These are phyloP conservation scores for Fermentozyma sake DNA, from an alignment of 1,139 yeast species.

Conservation along the genomic window DNA sequence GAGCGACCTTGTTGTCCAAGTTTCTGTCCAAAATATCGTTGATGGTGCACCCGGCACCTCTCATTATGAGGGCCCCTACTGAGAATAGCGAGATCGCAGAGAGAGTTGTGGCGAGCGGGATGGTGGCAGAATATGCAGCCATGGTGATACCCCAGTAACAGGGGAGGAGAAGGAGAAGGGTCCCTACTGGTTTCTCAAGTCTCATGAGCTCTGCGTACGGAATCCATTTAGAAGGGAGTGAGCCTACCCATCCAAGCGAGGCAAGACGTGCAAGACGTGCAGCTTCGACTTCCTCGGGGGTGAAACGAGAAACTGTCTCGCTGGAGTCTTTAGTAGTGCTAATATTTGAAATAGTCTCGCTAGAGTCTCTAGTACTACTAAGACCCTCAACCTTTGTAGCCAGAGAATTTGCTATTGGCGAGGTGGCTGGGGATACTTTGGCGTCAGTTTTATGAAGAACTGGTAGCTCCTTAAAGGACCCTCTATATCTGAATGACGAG, in stretches of 20 bases:
- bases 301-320: conserved; percentile 26
- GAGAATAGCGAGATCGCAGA: conserved; percentile 66
- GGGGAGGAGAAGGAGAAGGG: conserved; percentile 77
- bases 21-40: conserved; percentile 85
- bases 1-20: conserved; percentile 76
- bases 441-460: conserved; percentile 2
- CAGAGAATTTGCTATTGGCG: not conserved
- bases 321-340: no score
- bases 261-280: conserved; percentile 56
- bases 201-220: conserved; percentile 93
- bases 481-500: not conserved
- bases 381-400: no score
- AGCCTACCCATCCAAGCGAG: conserved; percentile 56
- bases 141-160: conserved; percentile 77
- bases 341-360: no score
- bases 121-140: conserved; percentile 74
- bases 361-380: no score
- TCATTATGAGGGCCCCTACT: conserved; percentile 82
- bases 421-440: conserved; percentile 1
- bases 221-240: conserved; percentile 65
- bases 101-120: conserved; percentile 59
- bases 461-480: conserved; percentile 2
- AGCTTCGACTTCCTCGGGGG: conserved; percentile 50
- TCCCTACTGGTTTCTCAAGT: conserved; percentile 91
- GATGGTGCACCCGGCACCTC: conserved; percentile 97